Evolutionary conservation across 345 rosid genomes (phyloP).

Genomic region (Eucalyptus paniculata): DNA sequence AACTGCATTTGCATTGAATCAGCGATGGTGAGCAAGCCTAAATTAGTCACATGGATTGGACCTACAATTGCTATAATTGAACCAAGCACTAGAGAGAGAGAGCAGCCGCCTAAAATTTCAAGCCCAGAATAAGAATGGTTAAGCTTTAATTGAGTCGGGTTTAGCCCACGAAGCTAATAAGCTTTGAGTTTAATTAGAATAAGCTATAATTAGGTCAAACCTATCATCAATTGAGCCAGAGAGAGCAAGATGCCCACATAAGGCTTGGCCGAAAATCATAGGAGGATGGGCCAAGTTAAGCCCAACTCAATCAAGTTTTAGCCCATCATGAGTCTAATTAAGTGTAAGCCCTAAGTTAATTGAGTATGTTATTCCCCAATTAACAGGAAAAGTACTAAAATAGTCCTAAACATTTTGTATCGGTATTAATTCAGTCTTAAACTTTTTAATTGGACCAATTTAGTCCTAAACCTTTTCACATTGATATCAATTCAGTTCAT

Average conservation of each 20-base stretch:
- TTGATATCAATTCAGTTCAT: no score
- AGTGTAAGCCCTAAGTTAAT: no score
- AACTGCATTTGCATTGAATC: background rate
- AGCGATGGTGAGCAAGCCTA: background rate
- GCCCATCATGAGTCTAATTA: no score
- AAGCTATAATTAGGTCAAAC: background rate
- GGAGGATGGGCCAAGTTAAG: no score
- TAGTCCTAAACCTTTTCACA: no score
- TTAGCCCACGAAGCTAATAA: background rate
- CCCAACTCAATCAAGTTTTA: no score
- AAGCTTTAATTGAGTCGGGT: background rate
- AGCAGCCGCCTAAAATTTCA: background rate
- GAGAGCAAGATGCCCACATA: background rate
- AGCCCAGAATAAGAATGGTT: background rate
- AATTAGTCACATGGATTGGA: background rate
- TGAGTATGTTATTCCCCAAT: no score
- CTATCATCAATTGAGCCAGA: background rate
- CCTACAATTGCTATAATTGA: background rate
- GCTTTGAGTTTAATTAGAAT: background rate
- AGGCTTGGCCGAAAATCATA: no score
- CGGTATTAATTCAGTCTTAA: no score
- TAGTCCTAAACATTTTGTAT: no score
- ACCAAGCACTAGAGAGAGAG: background rate
- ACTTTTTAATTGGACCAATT: no score
- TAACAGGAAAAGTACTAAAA: no score